Percentiles rank a stretch among this genome's conserved stretches.
Evolutionary conservation across 2,329 filamentous ascomycete species (phyloP).

Genomic region (Paramyrothecium sp.): DNA sequence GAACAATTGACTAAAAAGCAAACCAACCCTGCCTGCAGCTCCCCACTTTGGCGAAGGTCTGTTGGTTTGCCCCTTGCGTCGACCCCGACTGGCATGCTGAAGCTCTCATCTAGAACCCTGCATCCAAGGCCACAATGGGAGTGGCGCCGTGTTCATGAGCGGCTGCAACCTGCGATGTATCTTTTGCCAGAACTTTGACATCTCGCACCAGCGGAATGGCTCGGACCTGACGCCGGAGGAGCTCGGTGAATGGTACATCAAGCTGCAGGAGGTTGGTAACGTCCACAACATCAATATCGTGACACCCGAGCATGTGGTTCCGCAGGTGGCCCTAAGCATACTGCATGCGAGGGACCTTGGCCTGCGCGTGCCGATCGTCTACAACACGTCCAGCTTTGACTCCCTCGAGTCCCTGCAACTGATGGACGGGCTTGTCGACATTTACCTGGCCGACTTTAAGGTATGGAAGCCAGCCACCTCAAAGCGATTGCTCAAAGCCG

Average conservation of each 20-base stretch:
- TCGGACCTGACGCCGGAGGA: conserved; percentile 77
- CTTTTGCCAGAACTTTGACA: conserved; percentile 81
- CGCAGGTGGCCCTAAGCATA: conserved; percentile 76
- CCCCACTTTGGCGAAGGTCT: conserved; percentile 78
- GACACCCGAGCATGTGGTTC: conserved; percentile 83
- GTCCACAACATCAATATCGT: conserved; percentile 92
- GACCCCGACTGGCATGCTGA: not conserved
- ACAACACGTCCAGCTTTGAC: conserved; percentile 84
- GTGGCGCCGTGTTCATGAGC: conserved; percentile 78
- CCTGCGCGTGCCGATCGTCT: conserved; percentile 71
- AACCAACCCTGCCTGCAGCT: conserved; percentile 36
- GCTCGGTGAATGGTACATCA: conserved; percentile 79
- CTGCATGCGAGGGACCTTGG: conserved; percentile 70
- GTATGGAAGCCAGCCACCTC: conserved; percentile 69
- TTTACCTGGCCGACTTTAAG: conserved; percentile 89
- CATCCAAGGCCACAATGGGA: conserved; percentile 78
- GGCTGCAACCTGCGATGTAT: conserved; percentile 74
- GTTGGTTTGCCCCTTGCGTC: conserved; percentile 10
- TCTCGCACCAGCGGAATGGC: conserved; percentile 77
- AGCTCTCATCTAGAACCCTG: conserved; percentile 62
- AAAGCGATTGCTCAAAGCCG: conserved; percentile 72
- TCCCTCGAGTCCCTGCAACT: conserved; percentile 69
- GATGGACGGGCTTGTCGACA: conserved; percentile 77
- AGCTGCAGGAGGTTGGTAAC: conserved; percentile 73
- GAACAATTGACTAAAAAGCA: not conserved